Percentiles rank a stretch among this genome's conserved stretches.
phyloP scores from a whole-genome alignment of 2,329 filamentous ascomycete species.

The Aspergillus puulaauensis region DNA sequence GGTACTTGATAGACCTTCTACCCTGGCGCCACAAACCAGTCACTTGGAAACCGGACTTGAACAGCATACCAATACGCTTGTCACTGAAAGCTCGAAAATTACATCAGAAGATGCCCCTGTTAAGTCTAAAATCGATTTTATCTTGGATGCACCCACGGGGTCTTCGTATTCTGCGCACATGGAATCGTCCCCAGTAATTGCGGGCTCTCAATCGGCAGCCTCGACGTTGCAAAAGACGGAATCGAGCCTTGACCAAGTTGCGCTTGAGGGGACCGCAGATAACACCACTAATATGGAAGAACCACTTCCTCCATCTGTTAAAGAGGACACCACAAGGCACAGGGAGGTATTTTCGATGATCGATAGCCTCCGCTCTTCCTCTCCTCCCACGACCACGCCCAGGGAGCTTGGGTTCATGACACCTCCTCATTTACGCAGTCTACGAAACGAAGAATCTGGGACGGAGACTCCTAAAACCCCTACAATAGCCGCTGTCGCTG shows the following conservation, averaged over 20 bases:
- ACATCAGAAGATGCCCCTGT: conserved; percentile 6
- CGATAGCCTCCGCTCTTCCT: conserved; percentile 60
- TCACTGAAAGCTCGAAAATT: neutral
- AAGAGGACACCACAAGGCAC: conserved; percentile 70
- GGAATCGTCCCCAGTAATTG: conserved; percentile 31
- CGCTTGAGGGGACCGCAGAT: conserved; percentile 57
- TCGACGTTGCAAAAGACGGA: conserved; percentile 29
- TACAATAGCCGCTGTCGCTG: conserved; percentile 35
- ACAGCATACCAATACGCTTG: neutral
- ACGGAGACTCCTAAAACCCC: conserved; percentile 42
- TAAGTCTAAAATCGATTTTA: conserved; percentile 18
- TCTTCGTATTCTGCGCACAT: conserved; percentile 15
- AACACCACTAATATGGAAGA: conserved; percentile 70
- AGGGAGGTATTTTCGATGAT: conserved; percentile 65
- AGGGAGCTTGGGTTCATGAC: conserved; percentile 28
- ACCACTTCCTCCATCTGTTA: conserved; percentile 50
- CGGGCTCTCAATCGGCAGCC: conserved; percentile 14
- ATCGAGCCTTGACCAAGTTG: conserved; percentile 35
- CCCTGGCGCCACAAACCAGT: neutral
- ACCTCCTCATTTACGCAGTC: conserved; percentile 27
- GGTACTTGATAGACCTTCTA: conserved; percentile 24
- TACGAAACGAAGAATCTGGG: conserved; percentile 24
- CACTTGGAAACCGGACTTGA: neutral
- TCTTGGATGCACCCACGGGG: conserved; percentile 15
- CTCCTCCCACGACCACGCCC: conserved; percentile 28